phyloP scores from a whole-genome alignment of 352 stramenopile genomes.

The Pythium dissotocum region DNA sequence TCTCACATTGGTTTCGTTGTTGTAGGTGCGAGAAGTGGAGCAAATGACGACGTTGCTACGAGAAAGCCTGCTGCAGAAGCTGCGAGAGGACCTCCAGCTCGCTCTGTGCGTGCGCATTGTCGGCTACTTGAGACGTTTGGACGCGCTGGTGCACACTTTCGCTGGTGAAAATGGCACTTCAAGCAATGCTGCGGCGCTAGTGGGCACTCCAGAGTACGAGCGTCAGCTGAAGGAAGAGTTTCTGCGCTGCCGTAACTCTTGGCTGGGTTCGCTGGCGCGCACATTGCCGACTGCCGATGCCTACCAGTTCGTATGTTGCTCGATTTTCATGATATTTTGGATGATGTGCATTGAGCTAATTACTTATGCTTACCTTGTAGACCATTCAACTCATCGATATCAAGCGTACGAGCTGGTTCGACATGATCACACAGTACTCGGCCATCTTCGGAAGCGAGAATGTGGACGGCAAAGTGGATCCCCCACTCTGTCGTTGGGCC shows the following conservation, averaged over 20 bases:
- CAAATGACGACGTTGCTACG: conserved; percentile 66
- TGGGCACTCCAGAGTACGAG: conserved; percentile 67
- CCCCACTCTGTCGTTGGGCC: conserved; percentile 77
- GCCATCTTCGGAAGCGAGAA: conserved; percentile 88
- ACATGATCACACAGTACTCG: conserved; percentile 91
- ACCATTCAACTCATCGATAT: conserved; percentile 87
- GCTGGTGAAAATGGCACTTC: conserved; percentile 2
- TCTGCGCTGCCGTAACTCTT: conserved; percentile 70
- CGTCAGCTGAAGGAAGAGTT: conserved; percentile 86
- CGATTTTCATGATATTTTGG: not conserved
- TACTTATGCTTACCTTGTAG: conserved; percentile 30
- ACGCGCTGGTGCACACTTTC: conserved; percentile 32
- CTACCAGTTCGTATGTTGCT: conserved; percentile 77
- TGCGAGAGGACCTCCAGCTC: conserved; percentile 80
- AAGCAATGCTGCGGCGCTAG: not conserved
- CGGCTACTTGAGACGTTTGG: conserved; percentile 73
- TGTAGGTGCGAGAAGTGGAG: conserved; percentile 56
- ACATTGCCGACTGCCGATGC: conserved; percentile 58
- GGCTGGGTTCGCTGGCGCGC: conserved; percentile 65
- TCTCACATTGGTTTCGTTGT: not conserved
- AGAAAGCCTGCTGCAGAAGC: conserved; percentile 78
- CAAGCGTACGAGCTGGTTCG: conserved; percentile 89
- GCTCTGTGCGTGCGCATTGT: conserved; percentile 83
- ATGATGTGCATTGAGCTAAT: not conserved
- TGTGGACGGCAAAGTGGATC: conserved; percentile 79